Evolutionary conservation across 2,329 filamentous ascomycete genomes (phyloP), one percentile per base, ranked within the genome.

Genomic region (Ascochyta rabiei): DNA sequence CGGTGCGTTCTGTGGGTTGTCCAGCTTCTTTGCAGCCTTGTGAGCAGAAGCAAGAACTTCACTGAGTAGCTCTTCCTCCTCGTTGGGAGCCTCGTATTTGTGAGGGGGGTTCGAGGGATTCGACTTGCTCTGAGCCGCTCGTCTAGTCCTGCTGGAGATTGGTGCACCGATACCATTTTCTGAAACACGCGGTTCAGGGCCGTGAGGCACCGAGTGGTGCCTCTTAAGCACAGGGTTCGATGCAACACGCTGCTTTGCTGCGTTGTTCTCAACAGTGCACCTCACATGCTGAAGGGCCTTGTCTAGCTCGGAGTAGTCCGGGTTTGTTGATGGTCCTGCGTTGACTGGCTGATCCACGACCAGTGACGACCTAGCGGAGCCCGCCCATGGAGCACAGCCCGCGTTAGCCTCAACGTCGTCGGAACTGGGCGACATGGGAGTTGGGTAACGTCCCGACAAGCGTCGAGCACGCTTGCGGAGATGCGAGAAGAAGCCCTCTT

Each of bases 401-500:
- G 90, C 91, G 70, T 93, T 93, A n/a, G 92, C 89, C 75, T 98
- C 95, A 48, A 96, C 81, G 69, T 98, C 93, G 64, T 97, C 93
- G 50, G 88, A 87, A 38, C 84, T 86, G 8, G 91, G 89, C 16
- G 91, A 90, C 54, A 89, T 86, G 7, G 91, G 88, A 13, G 87
- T 88, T 72, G 93, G 90, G 70, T 96, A 92, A 53, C 93, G 88
- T 41, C 95, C 95, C 23, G 95, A 99, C 57, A 99, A 88, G 63
- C 95, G 85, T 64, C 95, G 86, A 24, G 96, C 95, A 46, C 93
- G 88, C 77, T 99, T 99, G 52, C 95, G 86, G 7, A 99, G 83
- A 73, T 99, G 95, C 0, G 95, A 98, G 78, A 99, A 99, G 81
- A 99, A 99, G 75, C 95, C 91, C 75, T 99, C 95, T 71, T 96